Evolutionary conservation across 2,329 filamentous ascomycete species (phyloP), one percentile per base, ranked within the genome.

Genomic region (Colletotrichum karsti): DNA sequence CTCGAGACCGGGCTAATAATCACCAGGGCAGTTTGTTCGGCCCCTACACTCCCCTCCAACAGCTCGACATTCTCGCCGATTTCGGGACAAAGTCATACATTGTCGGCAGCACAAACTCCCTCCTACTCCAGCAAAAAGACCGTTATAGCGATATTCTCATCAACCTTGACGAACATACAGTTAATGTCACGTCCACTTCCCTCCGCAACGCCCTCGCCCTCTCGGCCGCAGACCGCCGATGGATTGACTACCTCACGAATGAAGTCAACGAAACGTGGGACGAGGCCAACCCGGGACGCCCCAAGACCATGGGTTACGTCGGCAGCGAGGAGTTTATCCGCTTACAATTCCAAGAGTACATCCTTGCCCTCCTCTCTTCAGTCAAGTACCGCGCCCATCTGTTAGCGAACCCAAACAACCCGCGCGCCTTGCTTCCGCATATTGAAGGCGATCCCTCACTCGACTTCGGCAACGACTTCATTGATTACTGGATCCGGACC

Each of bases 321-420:
- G 96, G 96, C 30, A 98, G 94, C 70, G 96, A 99, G 81, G 96
- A 98, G 77, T 98, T 98, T 75, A 99, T 99, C 73, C 90, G 96
- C 30, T 89, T 98, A 42, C 95, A 98, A 75, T 99, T 99, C 70
- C 96, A 99, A 80, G 95, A 98, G 75, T 99, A 99, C 76, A 87
- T 99, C 6, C 87, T 98, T 24, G 93, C 94, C 0, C 87, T 99
- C 70, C 89, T 98, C 46, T 93, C 95, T 0, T 90, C 93, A 0
- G 92, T 95, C 72, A 98, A 98, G 77, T 98, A 97, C 77, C 94
- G 94, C 78, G 90, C 89, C 74, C 91, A 92, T 75, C 83, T 91
- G 26, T 78, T 80, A 18, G 80, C 81, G 64, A 82, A 89, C 70
- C 78, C 81, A 6, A 80, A 85, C 62, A 86, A 92, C 72, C 83